phyloP scores from a whole-genome alignment of 1,284 basidiomycete species.

The Ustilago tritici region DNA sequence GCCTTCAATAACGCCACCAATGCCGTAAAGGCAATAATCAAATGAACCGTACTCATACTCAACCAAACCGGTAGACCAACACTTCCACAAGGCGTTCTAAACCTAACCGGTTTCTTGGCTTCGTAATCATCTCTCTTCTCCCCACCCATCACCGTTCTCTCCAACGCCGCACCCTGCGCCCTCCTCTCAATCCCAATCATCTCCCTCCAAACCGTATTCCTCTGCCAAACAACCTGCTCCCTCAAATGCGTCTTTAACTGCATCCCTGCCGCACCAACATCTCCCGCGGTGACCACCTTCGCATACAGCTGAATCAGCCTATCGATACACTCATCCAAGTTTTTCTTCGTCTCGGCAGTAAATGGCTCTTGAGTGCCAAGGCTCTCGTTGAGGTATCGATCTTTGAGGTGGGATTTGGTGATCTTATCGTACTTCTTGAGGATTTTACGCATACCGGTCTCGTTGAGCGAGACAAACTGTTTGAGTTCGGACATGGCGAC shows the following conservation, averaged over 20 bases:
- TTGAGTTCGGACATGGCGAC: constrained; percentile 80
- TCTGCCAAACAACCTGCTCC: constrained; percentile 89
- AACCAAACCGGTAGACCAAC: constrained; percentile 59
- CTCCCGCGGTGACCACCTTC: constrained; percentile 84
- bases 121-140: constrained; percentile 38
- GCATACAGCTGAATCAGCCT: constrained; percentile 82
- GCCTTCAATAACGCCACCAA: constrained; percentile 64
- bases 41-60: constrained; percentile 64
- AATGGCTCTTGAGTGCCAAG: constrained; percentile 74
- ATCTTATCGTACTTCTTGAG: constrained; percentile 99
- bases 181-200: constrained; percentile 90
- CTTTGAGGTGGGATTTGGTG: constrained; percentile 85
- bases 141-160: constrained; percentile 60
- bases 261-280: constrained; percentile 79
- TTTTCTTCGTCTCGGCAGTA: constrained; percentile 74
- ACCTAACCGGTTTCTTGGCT: constrained; percentile 51
- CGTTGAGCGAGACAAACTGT: constrained; percentile 94
- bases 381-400: constrained; percentile 80
- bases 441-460: constrained; percentile 94
- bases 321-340: constrained; percentile 76
- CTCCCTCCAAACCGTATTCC: constrained; percentile 95
- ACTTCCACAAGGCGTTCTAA: constrained; percentile 58
- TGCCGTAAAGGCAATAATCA: constrained; percentile 60
- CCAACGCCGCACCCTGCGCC: constrained; percentile 67
- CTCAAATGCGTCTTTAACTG: constrained; percentile 89